Evolutionary conservation across 805 yeast species (phyloP).

Genomic region (Kregervanrija delftensis): DNA sequence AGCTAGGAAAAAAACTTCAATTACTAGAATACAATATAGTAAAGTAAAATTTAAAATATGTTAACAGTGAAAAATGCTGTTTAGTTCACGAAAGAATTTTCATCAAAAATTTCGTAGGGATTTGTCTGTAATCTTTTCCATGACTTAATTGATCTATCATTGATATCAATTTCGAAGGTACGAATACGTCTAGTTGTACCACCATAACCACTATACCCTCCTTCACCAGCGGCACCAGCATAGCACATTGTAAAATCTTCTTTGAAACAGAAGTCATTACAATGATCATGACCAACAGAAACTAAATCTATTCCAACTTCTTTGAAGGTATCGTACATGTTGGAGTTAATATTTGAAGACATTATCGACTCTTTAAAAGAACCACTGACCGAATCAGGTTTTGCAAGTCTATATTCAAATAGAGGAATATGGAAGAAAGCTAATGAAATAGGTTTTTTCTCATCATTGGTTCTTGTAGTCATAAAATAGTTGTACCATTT

Average conservation of each 20-base stretch:
- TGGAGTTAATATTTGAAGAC: conserved; percentile 67
- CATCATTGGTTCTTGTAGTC: neutral
- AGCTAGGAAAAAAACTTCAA: no score
- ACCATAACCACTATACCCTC: conserved; percentile 93
- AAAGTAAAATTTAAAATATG: no score
- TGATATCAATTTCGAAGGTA: conserved; percentile 56
- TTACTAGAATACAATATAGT: no score
- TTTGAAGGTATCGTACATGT: conserved; percentile 52
- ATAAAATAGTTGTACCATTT: conserved; percentile 4
- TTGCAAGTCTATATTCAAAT: conserved; percentile 53
- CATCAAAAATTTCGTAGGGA: conserved; percentile 27
- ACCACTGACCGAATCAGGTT: conserved; percentile 43
- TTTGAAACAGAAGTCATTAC: conserved; percentile 80
- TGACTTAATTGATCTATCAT: conserved; percentile 40
- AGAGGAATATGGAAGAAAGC: conserved; percentile 94
- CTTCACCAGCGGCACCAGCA: conserved; percentile 93
- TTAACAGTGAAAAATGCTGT: no score
- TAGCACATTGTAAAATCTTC: conserved; percentile 78
- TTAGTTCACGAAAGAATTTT: neutral
- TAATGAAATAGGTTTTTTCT: conserved; percentile 55
- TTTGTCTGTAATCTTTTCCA: conserved; percentile 70
- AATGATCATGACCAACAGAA: conserved; percentile 92
- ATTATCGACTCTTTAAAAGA: conserved; percentile 63
- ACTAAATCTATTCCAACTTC: conserved; percentile 68
- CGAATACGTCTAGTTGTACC: conserved; percentile 79